Percentiles rank a stretch among this genome's conserved stretches.
Conservation (phyloP, 768 basidiomycete genomes). For the Termitomyces sp. region DNA sequence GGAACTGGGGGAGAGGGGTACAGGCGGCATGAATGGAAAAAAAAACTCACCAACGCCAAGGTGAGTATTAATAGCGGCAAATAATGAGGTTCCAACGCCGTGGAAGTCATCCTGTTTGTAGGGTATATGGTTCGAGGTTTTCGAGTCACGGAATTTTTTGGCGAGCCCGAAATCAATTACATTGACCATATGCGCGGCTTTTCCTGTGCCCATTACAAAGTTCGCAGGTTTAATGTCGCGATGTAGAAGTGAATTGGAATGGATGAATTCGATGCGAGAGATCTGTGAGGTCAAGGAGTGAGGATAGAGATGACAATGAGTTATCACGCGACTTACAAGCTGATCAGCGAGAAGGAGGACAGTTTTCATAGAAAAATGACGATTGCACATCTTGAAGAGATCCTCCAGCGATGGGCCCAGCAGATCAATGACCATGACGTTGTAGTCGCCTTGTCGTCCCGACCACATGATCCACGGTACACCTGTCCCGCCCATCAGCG, state of each 20-base stretch:
- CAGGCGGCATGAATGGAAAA: conserved; percentile 5
- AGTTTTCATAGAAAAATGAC: conserved; percentile 92
- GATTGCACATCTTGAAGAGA: conserved; percentile 86
- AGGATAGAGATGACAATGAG: conserved; percentile 14
- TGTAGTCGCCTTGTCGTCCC: conserved; percentile 89
- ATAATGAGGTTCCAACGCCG: conserved; percentile 76
- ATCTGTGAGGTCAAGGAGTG: conserved; percentile 51
- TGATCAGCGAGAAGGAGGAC: conserved; percentile 93
- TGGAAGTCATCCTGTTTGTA: conserved; percentile 75
- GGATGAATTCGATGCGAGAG: conserved; percentile 95
- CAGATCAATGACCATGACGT: conserved; percentile 97
- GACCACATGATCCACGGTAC: conserved; percentile 94
- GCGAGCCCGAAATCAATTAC: conserved; percentile 90
- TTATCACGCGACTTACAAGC: conserved; percentile 57
- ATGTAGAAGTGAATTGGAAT: conserved; percentile 92
- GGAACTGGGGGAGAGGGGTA: neutral
- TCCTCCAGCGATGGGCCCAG: conserved; percentile 89
- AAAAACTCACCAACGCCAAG: conserved; percentile 62
- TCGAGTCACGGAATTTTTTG: conserved; percentile 70
- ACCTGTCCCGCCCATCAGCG: conserved; percentile 83
- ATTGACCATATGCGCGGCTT: conserved; percentile 70
- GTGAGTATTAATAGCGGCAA: conserved; percentile 74
- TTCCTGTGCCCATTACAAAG: conserved; percentile 87
- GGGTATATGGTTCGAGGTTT: conserved; percentile 65
- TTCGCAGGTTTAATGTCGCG: conserved; percentile 99